Conservation (phyloP, 768 basidiomycete genomes). For the Pleurotus salmoneostramineus region DNA sequence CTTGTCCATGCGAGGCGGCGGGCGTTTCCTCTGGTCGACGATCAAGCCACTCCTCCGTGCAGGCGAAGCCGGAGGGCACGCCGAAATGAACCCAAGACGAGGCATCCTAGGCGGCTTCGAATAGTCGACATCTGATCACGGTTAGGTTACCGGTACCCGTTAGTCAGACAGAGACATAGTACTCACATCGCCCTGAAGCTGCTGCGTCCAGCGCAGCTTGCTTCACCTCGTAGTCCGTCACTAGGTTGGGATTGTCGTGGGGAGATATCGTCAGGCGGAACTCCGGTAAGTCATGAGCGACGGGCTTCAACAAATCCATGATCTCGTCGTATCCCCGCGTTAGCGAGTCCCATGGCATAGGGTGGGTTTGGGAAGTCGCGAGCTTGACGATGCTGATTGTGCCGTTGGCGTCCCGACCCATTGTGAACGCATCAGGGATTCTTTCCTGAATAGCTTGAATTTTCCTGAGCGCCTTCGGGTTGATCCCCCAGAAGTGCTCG, state of each 20-base stretch:
- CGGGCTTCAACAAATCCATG: slow-evolving; percentile 34
- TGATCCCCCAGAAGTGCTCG: slow-evolving; percentile 74
- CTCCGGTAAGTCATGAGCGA: slow-evolving; percentile 36
- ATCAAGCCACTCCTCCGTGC: slow-evolving; percentile 19
- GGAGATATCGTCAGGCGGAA: slow-evolving; percentile 52
- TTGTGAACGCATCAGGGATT: slow-evolving; percentile 32
- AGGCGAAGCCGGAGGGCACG: slow-evolving; percentile 25
- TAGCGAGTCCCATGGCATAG: slow-evolving; percentile 19
- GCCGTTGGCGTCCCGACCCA: slow-evolving; percentile 29
- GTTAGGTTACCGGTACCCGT: not conserved
- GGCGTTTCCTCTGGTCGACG: slow-evolving; percentile 18
- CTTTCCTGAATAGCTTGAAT: slow-evolving; percentile 33
- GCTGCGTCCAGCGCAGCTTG: slow-evolving; percentile 32
- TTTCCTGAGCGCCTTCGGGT: slow-evolving; percentile 29
- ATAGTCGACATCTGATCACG: slow-evolving; percentile 17
- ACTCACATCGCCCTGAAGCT: slow-evolving; percentile 30
- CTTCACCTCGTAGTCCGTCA: slow-evolving; percentile 31
- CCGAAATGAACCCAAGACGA: slow-evolving; percentile 22
- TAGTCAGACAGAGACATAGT: not conserved
- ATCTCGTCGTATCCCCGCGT: slow-evolving; percentile 25
- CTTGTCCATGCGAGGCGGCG: slow-evolving; percentile 17
- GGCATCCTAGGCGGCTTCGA: slow-evolving; percentile 12
- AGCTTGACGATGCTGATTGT: slow-evolving; percentile 10
- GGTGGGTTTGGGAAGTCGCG: slow-evolving; percentile 24
- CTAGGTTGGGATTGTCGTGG: slow-evolving; percentile 41